Evolutionary conservation across 352 stramenopile genomes (phyloP).

Genomic region (Phytophthora syringae): DNA sequence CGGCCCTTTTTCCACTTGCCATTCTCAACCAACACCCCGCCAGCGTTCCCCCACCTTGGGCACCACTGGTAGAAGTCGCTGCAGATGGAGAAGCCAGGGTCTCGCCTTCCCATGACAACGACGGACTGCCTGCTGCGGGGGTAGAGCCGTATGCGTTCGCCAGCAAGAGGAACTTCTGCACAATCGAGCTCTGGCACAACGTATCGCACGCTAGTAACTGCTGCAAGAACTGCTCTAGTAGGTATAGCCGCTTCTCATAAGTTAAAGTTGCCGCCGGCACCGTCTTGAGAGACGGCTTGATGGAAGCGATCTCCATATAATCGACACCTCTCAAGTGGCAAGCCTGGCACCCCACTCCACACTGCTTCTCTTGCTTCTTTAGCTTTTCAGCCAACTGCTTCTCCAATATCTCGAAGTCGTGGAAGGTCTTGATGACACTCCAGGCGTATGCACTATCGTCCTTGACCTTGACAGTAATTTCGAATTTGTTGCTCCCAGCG

Average conservation of each 20-base stretch:
- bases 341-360: constrained; percentile 40
- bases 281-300: constrained; percentile 60
- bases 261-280: constrained; percentile 40
- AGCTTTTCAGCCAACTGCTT: constrained; percentile 71
- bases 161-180: constrained; percentile 80
- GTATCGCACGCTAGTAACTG: constrained; percentile 73
- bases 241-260: constrained; percentile 71
- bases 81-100: constrained; percentile 15
- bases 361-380: constrained; percentile 77
- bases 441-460: constrained; percentile 64
- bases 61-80: constrained; percentile 11
- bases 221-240: constrained; percentile 77
- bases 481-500: constrained; percentile 44
- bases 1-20: constrained; percentile 68
- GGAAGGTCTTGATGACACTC: constrained; percentile 73
- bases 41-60: constrained; percentile 20
- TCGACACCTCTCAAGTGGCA: constrained; percentile 78
- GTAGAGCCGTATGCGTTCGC: constrained; percentile 34
- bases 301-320: constrained; percentile 60
- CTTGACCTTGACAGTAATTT: constrained; percentile 69
- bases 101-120: constrained; percentile 33
- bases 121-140: constrained; percentile 6
- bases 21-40: constrained; percentile 63
- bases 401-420: constrained; percentile 76
- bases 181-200: constrained; percentile 71